phyloP scores from a whole-genome alignment of 257 asterid genomes.

The Solanum arcanum region DNA sequence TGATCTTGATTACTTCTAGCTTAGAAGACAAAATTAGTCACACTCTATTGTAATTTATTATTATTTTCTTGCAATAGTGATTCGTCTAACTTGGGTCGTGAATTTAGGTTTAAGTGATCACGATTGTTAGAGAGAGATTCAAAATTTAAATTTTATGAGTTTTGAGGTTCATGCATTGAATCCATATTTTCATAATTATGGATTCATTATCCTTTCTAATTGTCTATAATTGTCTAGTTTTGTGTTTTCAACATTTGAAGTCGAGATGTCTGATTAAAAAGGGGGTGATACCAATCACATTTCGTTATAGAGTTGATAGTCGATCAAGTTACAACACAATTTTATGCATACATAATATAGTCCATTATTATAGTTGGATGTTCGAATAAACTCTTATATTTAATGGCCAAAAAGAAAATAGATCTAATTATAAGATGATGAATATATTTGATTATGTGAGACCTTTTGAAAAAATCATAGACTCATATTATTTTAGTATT shows the following conservation, averaged over 20 bases:
- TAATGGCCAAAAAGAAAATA: background rate
- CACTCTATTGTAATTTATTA: no score
- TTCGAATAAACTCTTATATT: background rate
- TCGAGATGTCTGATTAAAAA: background rate
- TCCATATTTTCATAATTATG: background rate
- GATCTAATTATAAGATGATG: background rate
- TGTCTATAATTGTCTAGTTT: background rate
- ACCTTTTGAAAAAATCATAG: background rate
- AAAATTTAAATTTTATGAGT: no score
- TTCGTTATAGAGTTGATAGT: background rate
- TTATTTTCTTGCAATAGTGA: no score
- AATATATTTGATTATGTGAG: background rate
- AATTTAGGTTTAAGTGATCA: background rate
- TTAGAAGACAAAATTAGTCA: no score
- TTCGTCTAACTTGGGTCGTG: background rate
- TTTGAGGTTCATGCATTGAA: background rate
- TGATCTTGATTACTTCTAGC: no score
- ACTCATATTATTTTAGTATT: background rate
- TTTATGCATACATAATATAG: background rate
- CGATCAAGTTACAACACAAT: background rate
- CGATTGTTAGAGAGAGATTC: background rate
- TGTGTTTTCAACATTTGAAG: background rate
- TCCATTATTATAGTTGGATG: background rate
- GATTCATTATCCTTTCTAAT: background rate
- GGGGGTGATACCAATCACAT: background rate